These are phyloP conservation scores for Eucalyptus tenuipes DNA, from an alignment of 345 rosid genomes.

Conservation along the genomic window DNA sequence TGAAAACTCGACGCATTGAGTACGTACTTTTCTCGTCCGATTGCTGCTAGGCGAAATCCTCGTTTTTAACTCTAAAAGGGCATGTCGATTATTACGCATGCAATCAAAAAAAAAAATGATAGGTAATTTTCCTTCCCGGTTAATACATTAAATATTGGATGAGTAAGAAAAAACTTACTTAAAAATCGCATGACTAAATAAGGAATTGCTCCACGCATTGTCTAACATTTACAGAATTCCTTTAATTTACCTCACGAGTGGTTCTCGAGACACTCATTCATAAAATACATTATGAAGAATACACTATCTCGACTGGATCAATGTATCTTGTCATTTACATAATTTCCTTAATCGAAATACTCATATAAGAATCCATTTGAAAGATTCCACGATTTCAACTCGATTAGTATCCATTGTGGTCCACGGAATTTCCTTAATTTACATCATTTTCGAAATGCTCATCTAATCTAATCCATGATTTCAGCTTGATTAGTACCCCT, in stretches of 20 bases:
- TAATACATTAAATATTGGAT: neutral
- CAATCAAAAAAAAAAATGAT: neutral
- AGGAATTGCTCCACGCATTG: rapidly evolving
- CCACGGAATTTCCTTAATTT: neutral
- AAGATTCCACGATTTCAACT: neutral
- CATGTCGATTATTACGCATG: neutral
- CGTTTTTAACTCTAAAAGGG: neutral
- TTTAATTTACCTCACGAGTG: neutral
- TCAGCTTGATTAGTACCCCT: neutral
- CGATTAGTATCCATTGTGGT: rapidly evolving
- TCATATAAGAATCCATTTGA: rapidly evolving
- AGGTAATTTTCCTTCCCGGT: rapidly evolving
- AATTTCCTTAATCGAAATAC: neutral
- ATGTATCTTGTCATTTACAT: no score
- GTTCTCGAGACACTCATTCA: no score
- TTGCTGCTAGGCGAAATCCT: rapidly evolving
- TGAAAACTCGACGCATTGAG: rapidly evolving
- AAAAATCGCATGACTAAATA: neutral
- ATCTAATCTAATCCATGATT: neutral
- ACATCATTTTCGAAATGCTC: rapidly evolving
- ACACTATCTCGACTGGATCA: rapidly evolving
- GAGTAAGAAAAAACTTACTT: rapidly evolving
- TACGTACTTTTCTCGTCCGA: rapidly evolving
- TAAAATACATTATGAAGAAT: no score
- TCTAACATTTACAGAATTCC: neutral